Evolutionary conservation across 768 basidiomycete genomes (phyloP).

Genomic region (Lactarius evosmus): DNA sequence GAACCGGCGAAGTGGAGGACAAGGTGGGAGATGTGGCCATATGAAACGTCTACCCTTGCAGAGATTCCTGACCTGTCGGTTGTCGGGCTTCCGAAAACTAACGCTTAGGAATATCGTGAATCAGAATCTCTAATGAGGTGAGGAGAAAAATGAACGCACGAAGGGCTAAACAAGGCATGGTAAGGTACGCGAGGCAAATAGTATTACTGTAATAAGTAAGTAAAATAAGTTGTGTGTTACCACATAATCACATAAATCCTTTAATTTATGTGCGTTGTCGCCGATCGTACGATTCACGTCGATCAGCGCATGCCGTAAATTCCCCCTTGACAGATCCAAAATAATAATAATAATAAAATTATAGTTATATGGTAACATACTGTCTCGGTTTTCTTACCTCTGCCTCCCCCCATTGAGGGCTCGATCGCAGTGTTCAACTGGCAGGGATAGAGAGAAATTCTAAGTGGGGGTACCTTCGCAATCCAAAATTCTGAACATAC

Average conservation of each 20-base stretch:
- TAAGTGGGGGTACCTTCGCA: background rate
- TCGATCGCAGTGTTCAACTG: too few species aligned
- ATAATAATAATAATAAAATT: background rate
- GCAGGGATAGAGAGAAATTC: background rate
- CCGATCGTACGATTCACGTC: conserved; percentile 22
- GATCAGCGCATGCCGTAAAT: conserved; percentile 13
- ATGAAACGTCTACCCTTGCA: background rate
- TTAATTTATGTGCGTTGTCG: conserved; percentile 5
- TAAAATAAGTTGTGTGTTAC: background rate
- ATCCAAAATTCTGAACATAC: background rate
- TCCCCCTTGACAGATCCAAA: background rate
- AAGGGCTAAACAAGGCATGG: background rate
- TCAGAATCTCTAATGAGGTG: background rate
- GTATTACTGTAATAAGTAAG: background rate
- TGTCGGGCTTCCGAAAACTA: too few species aligned
- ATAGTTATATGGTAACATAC: background rate
- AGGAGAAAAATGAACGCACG: background rate
- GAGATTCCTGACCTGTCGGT: background rate
- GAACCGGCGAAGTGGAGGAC: background rate
- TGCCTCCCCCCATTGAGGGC: background rate
- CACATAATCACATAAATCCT: background rate
- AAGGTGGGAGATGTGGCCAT: background rate
- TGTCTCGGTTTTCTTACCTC: background rate
- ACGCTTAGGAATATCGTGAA: background rate
- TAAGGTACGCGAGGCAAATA: background rate